Conservation (phyloP, 805 yeast genomes). For the Kluyveromyces starmeri region DNA sequence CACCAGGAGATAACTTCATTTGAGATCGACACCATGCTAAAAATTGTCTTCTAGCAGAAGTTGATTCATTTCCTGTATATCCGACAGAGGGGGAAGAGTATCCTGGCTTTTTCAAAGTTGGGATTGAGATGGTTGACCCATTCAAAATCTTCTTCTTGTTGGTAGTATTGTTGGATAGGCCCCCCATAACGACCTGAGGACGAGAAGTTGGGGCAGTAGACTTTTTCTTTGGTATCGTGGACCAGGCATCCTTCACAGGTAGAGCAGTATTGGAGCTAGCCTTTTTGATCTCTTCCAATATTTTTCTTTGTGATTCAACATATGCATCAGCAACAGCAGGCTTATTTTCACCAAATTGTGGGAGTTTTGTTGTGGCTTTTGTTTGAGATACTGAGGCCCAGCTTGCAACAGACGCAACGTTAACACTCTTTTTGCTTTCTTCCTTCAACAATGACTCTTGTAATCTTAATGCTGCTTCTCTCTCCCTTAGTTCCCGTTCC, state of each 20-base stretch:
- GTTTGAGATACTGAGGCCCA: conserved; percentile 21
- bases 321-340: conserved; percentile 7
- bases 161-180: conserved; percentile 27
- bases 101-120: conserved; percentile 16
- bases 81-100: conserved; percentile 15
- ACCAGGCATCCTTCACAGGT: conserved; percentile 17
- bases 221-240: conserved; percentile 24
- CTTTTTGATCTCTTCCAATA: conserved; percentile 52
- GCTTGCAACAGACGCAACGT: conserved; percentile 16
- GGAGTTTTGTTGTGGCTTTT: neutral
- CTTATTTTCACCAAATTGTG: neutral
- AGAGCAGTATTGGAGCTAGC: conserved; percentile 44
- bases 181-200: conserved; percentile 8
- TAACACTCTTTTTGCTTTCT: conserved; percentile 15
- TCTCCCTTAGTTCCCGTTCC: conserved; percentile 12
- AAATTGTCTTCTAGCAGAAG: conserved; percentile 50
- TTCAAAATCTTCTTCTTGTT: conserved; percentile 9
- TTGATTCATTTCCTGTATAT: conserved; percentile 26
- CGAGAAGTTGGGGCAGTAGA: conserved; percentile 17
- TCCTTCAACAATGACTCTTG: conserved; percentile 13
- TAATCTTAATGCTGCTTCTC: conserved; percentile 15
- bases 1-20: conserved; percentile 61
- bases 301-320: conserved; percentile 25
- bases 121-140: conserved; percentile 25
- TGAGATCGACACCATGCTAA: conserved; percentile 64